These are phyloP conservation scores for Nitzschia putrida DNA, from an alignment of 108 stramenopile genomes.

Conservation along the genomic window DNA sequence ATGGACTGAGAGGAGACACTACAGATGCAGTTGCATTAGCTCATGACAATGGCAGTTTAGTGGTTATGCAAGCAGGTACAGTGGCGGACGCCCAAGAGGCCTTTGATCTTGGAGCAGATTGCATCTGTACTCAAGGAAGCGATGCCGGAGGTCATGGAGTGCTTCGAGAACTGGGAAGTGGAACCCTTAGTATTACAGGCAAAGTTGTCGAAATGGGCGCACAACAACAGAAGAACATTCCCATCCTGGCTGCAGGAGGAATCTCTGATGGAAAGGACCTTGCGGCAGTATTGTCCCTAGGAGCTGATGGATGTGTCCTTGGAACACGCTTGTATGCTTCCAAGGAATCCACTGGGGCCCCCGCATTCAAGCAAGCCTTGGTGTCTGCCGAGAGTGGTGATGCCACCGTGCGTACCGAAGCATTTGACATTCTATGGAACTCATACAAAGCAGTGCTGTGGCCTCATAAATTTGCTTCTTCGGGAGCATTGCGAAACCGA, in stretches of 20 bases:
- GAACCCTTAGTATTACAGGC: conserved; percentile 60
- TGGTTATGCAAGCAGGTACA: conserved; percentile 73
- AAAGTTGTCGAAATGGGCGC: conserved; percentile 37
- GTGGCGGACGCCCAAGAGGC: conserved; percentile 59
- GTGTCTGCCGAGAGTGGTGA: conserved; percentile 54
- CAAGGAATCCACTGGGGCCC: conserved; percentile 51
- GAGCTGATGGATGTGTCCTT: conserved; percentile 73
- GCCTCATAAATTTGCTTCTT: conserved; percentile 72
- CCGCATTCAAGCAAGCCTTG: conserved; percentile 44
- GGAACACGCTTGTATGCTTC: conserved; percentile 80
- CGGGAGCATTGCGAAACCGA: conserved; percentile 61
- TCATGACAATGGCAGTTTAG: conserved; percentile 52
- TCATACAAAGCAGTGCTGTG: conserved; percentile 43
- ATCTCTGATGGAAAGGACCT: conserved; percentile 71
- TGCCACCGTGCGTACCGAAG: conserved; percentile 63
- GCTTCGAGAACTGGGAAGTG: conserved; percentile 62
- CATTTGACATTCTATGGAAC: conserved; percentile 70
- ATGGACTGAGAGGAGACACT: background rate
- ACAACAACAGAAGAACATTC: conserved; percentile 26
- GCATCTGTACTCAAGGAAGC: conserved; percentile 71
- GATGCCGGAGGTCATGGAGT: conserved; percentile 85
- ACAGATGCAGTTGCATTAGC: conserved; percentile 56
- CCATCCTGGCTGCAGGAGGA: conserved; percentile 73
- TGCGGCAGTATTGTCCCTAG: conserved; percentile 62
- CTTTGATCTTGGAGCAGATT: conserved; percentile 58